Base-by-base conservation (phyloP, 2,329 filamentous ascomycete genomes). In the Pseudogymnoascus destructans region DNA sequence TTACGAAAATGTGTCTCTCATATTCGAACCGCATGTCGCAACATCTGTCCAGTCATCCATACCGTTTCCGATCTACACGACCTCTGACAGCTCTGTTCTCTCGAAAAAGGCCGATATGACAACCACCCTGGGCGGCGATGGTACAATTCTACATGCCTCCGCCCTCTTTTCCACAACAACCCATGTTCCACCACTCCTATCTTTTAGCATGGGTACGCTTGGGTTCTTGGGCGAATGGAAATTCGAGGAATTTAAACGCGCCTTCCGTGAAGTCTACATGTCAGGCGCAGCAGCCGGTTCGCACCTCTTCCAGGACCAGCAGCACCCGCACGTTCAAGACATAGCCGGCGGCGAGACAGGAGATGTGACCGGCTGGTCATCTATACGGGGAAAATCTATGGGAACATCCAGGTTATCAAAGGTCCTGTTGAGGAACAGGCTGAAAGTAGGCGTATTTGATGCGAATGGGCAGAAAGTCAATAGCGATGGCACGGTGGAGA, bases 141-240 rank as follows among this genome's bases (percentile, higher is more conserved):
- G 90, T 61, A 95, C 90, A 2, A 92, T 95, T 58, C 73, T 95
- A 52, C 87, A 88, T 60, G 90, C 90, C 0, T 86, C 89, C 1
- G 91, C 87, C 58, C 78, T 96, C 4, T 97, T 95, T 73, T 89
- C 89, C 60, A 85, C 88, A 35, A 84, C 87, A 46, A 77, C 80
- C 1, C 82, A 83, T 42, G 92, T 98, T 0, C 93, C 93, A 0
- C 93, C 93, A 0, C 87, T 98, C 32, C 76, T 98, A 6, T 90
- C 89, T 1, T 98, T 98, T 69, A 95, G 90, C 69, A 96, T 98
- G 89, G 93, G 93, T 5, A 95, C 92, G 0, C 75, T 98, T 0
- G 93, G 93, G 0, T 98, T 98, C 64, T 74, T 98, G 6, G 91
- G 92, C 13, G 92, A 97, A 72, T 98, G 92, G 91, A 95, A 93